Evolutionary conservation across 805 yeast genomes (phyloP), one percentile per base, ranked within the genome.

Genomic region (Huiozyma naganishii): DNA sequence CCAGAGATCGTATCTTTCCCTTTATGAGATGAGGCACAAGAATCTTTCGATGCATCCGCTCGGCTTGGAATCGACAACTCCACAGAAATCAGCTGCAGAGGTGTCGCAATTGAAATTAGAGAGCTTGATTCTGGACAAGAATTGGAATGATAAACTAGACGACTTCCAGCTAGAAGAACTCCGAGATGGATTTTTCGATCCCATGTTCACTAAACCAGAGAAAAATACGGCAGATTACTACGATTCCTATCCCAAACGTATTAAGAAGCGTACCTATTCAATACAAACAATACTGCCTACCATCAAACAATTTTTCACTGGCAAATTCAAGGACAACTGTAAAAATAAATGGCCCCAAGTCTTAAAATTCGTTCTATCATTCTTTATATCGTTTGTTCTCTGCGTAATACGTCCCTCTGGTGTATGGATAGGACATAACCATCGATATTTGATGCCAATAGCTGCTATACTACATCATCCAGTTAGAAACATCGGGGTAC

Each of bases 111-210:
- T 66, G 41, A 52, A 58, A 43, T 48, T 68, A 11, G 52, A 55
- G 10, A 53, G 55, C 27, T 50, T 66, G 23, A 54, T 58, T 1
- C 47, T 50, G 7, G 54, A 53, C 1, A 52, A 56, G 7, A 48
- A 53, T 5, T 52, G 66, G 45, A 63, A 65, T 17, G 33, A 30
- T 30, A 52, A 60, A n/a, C 48, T 69, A 32, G 64, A 62, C 5
- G 58, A 58, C 27, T 67, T 58, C 43, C 65, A 57, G 1, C 42
- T 71, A n/a, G 71, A 69, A 42, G 78, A 73, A 48, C 49, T 69
- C 27, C 59, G 77, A 50, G 69, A 69, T 41, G 76, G 76, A 7
- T 72, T 67, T 51, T 73, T 73, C 46, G 76, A 73, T 49, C 69
- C 77, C 1, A 57, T 64, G 1, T 73, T 62, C 45, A 55, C 63